A percentile compares a stretch with the other conserved stretches of the same genome.
phyloP scores from a whole-genome alignment of 2,329 filamentous ascomycete species.

The Sporothrix pseudoabietina region DNA sequence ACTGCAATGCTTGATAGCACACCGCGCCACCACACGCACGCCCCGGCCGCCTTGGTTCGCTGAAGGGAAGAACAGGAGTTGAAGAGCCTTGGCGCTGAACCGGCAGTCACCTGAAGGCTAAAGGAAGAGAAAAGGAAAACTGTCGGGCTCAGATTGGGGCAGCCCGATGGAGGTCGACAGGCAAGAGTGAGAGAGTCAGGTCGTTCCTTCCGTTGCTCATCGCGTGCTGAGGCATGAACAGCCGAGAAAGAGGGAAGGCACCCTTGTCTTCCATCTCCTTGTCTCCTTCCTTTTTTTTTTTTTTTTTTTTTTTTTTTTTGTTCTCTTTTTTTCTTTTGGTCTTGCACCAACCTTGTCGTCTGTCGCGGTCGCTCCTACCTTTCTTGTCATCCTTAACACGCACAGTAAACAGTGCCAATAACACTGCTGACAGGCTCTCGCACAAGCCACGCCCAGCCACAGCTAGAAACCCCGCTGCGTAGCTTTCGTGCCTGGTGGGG shows the following conservation, averaged over 20 bases:
- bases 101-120: neutral
- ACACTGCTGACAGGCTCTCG: neutral
- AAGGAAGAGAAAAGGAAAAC: neutral
- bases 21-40: neutral
- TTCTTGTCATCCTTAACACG: neutral
- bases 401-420: neutral
- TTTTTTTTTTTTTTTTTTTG: no score
- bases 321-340: no score
- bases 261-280: neutral
- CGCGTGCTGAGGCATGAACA: neutral
- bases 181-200: neutral
- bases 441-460: constrained; percentile 12
- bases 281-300: neutral
- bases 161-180: neutral
- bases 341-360: neutral
- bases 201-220: neutral
- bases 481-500: neutral
- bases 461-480: constrained; percentile 14
- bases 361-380: neutral
- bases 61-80: neutral
- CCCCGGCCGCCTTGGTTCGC: neutral
- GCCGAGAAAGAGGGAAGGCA: constrained; percentile 3
- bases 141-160: neutral
- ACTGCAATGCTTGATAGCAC: neutral
- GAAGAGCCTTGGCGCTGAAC: neutral